Evolutionary conservation across 2,329 filamentous ascomycete genomes (phyloP), one percentile per base, ranked within the genome.

Genomic region (Cryoendolithus antarcticus): DNA sequence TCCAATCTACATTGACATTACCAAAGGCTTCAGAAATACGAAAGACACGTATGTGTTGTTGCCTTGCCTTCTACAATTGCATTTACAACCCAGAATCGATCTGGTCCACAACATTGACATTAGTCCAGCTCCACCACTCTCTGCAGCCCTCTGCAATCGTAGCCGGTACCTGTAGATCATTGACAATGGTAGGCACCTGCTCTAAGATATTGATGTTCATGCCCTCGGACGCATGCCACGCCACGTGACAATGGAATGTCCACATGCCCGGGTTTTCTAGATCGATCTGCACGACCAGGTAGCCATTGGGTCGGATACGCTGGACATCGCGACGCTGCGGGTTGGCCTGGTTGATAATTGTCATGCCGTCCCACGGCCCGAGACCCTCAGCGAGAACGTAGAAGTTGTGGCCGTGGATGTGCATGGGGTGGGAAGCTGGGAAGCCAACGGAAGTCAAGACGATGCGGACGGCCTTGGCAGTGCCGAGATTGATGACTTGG

Each of bases 401-500:
- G 39, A 54, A 48, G 45, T 56, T 54, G 48, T 55, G 51, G 15
- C 53, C 56, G 44, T 59, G 56, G 6, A 57, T 42, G 45, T 57
- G 56, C 50, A 60, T 56, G 8, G 56, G 57, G 31, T 59, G 55
- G 12, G 48, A 38, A 35, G 44, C 32, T 32, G 51, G 44, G 41
- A 53, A 53, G 36, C 45, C 30, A 44, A 55, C 48, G 21, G 49
- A 48, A 21, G 69, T 70, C 6, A 81, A 53, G 10, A 77, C 62
- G 11, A 82, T 57, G 6, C 75, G 64, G 21, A 82, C 63, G 5
- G 70, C 71, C 30, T 60, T 61, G 45, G 73, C 73, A 13, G 53
- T 59, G 35, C 73, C 64, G 1, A 62, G 46, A 2, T 67, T 62
- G 49, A 72, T 78, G 2, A 65, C 62, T 12, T 66, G 58, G 8